A percentile compares a stretch with the other conserved stretches of the same genome.
phyloP scores from a whole-genome alignment of 2,329 filamentous ascomycete genomes.

The Clonostachys solani region DNA sequence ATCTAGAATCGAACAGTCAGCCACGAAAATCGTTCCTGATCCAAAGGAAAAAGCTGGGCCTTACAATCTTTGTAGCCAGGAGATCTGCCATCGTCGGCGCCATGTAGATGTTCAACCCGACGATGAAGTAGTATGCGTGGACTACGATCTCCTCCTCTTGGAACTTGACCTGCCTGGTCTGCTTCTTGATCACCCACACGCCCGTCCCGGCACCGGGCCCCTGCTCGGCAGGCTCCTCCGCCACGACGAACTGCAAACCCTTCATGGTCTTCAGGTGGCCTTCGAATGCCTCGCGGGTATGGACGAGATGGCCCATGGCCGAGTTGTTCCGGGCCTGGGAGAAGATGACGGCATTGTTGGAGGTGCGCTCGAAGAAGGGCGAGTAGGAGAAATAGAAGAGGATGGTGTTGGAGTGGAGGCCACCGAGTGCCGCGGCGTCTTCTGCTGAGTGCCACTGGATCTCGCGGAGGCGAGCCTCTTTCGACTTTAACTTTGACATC shows the following conservation, averaged over 20 bases:
- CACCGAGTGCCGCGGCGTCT: slow-evolving; percentile 43
- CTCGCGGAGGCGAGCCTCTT: slow-evolving; percentile 57
- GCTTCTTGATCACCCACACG: slow-evolving; percentile 68
- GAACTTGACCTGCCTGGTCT: slow-evolving; percentile 54
- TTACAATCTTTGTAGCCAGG: slow-evolving; percentile 53
- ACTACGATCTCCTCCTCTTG: slow-evolving; percentile 37
- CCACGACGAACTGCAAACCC: slow-evolving; percentile 63
- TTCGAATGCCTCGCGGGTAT: slow-evolving; percentile 61
- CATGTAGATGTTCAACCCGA: slow-evolving; percentile 64
- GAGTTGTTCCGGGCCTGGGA: slow-evolving; percentile 59
- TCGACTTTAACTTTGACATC: slow-evolving; percentile 32
- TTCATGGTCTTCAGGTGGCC: slow-evolving; percentile 59
- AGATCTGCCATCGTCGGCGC: slow-evolving; percentile 58
- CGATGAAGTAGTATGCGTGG: slow-evolving; percentile 58
- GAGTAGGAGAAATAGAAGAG: slow-evolving; percentile 66
- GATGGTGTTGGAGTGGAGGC: slow-evolving; percentile 61
- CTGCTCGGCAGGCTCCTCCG: slow-evolving; percentile 60
- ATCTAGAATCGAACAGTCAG: slow-evolving; percentile 28
- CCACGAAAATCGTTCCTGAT: background rate
- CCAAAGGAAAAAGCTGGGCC: slow-evolving; percentile 8
- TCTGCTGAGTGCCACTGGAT: slow-evolving; percentile 59
- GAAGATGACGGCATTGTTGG: slow-evolving; percentile 62
- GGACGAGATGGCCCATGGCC: slow-evolving; percentile 51
- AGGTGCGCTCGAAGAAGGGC: slow-evolving; percentile 64
- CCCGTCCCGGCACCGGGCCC: slow-evolving; percentile 61